phyloP scores from a whole-genome alignment of 23 red algal genomes.

The Gracilaria vermiculophylla region DNA sequence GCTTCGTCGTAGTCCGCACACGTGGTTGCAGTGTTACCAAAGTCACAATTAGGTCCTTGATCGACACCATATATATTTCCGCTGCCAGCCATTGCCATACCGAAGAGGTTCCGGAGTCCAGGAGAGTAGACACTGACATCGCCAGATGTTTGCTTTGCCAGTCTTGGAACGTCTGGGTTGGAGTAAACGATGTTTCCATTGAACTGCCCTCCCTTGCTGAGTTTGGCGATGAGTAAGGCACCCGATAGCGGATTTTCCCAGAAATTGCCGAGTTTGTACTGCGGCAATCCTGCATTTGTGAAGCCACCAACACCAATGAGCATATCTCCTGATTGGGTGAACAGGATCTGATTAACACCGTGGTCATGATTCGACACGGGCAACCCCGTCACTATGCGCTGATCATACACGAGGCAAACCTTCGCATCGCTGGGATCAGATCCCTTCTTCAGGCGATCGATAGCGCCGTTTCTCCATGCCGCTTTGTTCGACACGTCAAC shows the following conservation, averaged over 20 bases:
- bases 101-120: slow-evolving; percentile 51
- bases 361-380: slow-evolving; percentile 72
- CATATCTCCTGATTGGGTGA: slow-evolving; percentile 49
- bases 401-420: slow-evolving; percentile 60
- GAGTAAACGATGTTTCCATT: slow-evolving; percentile 42
- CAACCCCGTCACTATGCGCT: slow-evolving; percentile 36
- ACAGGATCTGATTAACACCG: slow-evolving; percentile 41
- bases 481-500: slow-evolving; percentile 19
- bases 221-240: slow-evolving; percentile 13
- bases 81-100: slow-evolving; percentile 34
- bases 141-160: slow-evolving; percentile 18
- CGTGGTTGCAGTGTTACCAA: slow-evolving; percentile 24
- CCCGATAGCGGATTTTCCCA: slow-evolving; percentile 33
- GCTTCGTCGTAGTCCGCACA: slow-evolving; percentile 22
- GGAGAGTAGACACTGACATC: slow-evolving; percentile 50
- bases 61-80: slow-evolving; percentile 42
- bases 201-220: slow-evolving; percentile 16
- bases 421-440: background rate
- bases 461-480: slow-evolving; percentile 42
- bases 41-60: slow-evolving; percentile 40
- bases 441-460: slow-evolving; percentile 49
- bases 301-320: slow-evolving; percentile 60
- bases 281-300: slow-evolving; percentile 53
- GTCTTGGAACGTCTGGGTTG: background rate
- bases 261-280: slow-evolving; percentile 43